A percentile compares a stretch with the other conserved stretches of the same genome.
phyloP scores from a whole-genome alignment of 352 stramenopile species.

The Hyaloperonospora arabidopsidis region DNA sequence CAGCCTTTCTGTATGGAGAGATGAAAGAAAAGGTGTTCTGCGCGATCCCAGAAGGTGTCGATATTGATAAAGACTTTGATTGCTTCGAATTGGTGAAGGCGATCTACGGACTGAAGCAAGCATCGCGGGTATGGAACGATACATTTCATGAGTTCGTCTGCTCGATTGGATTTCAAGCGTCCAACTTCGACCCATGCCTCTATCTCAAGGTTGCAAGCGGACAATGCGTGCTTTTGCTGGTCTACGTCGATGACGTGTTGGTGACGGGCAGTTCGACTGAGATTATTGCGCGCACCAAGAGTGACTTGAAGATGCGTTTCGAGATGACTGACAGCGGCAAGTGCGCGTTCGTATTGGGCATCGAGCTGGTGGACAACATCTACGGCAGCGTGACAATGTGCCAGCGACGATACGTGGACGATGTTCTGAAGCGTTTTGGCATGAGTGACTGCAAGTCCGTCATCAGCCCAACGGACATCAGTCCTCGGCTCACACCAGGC shows the following conservation, averaged over 20 bases:
- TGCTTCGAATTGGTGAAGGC: neutral
- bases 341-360: conserved; percentile 16
- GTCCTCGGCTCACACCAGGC: too few relatives aligned
- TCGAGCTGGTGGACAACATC: conserved; percentile 7
- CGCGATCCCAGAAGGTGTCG: too few relatives aligned
- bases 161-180: neutral
- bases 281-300: conserved; percentile 11
- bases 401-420: too few relatives aligned
- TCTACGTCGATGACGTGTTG: conserved; percentile 16
- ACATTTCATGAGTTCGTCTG: neutral
- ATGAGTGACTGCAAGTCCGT: too few relatives aligned
- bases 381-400: conserved; percentile 12
- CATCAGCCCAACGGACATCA: too few relatives aligned
- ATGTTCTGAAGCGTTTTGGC: too few relatives aligned
- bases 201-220: neutral
- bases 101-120: conserved; percentile 1
- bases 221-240: conserved; percentile 5
- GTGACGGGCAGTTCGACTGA: conserved; percentile 9
- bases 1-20: too few relatives aligned
- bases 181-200: neutral
- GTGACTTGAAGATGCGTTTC: conserved; percentile 14
- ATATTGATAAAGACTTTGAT: neutral
- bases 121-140: neutral
- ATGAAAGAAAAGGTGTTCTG: too few relatives aligned
- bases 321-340: conserved; percentile 1